Evolutionary conservation across 2,329 filamentous ascomycete genomes (phyloP), one percentile per base, ranked within the genome.

Genomic region (Fusarium avenaceum): DNA sequence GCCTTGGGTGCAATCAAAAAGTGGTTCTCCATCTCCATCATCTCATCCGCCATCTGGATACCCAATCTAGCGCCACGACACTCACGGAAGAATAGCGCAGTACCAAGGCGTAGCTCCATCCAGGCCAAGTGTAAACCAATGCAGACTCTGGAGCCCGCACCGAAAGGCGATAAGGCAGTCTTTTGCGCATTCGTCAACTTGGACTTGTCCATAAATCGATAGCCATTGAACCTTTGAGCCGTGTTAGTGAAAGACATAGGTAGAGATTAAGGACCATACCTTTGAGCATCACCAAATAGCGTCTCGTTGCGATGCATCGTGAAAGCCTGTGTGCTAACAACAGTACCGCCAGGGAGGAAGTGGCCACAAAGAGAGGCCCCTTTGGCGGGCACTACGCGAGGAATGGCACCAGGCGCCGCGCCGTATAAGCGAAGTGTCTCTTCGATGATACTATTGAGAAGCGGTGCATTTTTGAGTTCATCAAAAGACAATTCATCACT

Each of bases 381-480:
- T 4, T 55, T 54, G 0, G 28, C 24, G 1, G 68, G 67, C 1
- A 66, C 67, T 1, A 44, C 28, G 0, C 68, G 49, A 0, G 67
- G 67, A 4, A 66, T 22, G 3, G 46, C 48, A 13, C 64, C 67
- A 7, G 64, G 64, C 1, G 67, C 68, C 2, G 68, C 67, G 0
- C 67, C 67, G 10, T 71, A 71, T 0, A 71, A 22, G 3, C 68
- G 24, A 2, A 71, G 26, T 0, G 65, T 63, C 8, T 71, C 67
- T 11, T 65, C 56, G 3, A 71, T 58, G 0, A 71, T 46, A 14
- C 60, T 68, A 2, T 66, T 68, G 0, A 71, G 32, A 0, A 71
- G 49, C 0, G 54, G 61, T 0, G 59, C 42, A 9, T 8, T 51
- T 28, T 66, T 58, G 0, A 69, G 35, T 3, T 69, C 57, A 1